Base-by-base conservation (phyloP, 306 rosid species). In the Arachis hypogaea region DNA sequence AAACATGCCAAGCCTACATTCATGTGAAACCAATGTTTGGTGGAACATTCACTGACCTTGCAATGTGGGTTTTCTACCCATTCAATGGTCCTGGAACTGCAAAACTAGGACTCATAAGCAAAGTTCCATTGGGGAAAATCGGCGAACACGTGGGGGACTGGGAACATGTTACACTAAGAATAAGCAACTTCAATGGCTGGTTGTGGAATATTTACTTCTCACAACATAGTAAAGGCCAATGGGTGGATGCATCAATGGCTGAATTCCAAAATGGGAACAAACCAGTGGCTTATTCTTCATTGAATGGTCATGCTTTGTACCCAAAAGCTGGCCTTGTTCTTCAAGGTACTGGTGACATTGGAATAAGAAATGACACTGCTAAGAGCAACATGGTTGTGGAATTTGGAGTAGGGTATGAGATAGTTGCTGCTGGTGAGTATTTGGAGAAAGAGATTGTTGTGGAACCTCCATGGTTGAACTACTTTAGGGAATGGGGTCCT, bases 11-110 rank as follows among this genome's bases (percentile, higher is more conserved):
- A 61, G 72, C 47, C 9, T 80, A 80, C 55, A 9, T 80, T n/a
- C 76, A 80, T 74, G 83, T 58, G 7, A 80, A 80, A 6, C 79
- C 83, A 12, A 74, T 80, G 76, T 74, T 80, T 80, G 83, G 83
- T 43, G 79, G 83, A 4, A 68, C 76, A 16, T 74, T 73, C 52
- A 74, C 83, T 45, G 83, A 80, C 59, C 64, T 80, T 3, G 66
- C 76, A 71, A 60, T 60, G 71, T 80, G 83, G 83, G 47, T 80
- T 54, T 80, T 74, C 29, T 80, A 80, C 67, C 79, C 83, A 3
- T 80, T 74, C 42, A 80, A 80, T 80, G 83, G 83, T 4, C 83
- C 83, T 5, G 71, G 16, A 4, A 73, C 72, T 43, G 74, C 74
- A 3, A 73, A 68, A 73, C 38, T 80, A 11, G 83, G 83, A 5